Base-by-base conservation (phyloP, 2,329 filamentous ascomycete species). In the Fusarium papillatum region DNA sequence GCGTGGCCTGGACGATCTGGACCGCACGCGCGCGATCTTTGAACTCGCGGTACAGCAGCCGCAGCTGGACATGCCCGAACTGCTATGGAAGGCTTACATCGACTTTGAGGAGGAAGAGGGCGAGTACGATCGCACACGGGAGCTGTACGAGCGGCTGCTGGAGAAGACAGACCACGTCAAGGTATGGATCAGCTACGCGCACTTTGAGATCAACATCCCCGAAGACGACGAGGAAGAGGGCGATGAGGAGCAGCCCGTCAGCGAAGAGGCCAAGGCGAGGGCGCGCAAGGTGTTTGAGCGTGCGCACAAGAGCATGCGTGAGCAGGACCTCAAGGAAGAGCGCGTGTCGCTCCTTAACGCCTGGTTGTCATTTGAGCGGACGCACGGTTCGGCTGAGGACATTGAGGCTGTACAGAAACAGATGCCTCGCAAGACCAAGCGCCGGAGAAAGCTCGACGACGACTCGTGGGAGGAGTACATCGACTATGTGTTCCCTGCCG, bases 161-260 rank as follows among this genome's bases (percentile, higher is more conserved):
- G 89, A 95, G 80, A 98, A 97, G 91, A 98, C 97, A n/a, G 93
- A 97, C 81, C 97, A 99, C 82, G 95, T 98, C 88, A 99, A 98
- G 88, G 97, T 99, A 71, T 99, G 97, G 97, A 98, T 97, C 84
- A 96, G 95, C 83, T 99, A 96, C 85, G 97, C 97, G n/a, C 95
- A 97, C 83, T 98, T 99, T 81, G 97, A 99, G 85, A 95, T 98
- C 87, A 96, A 97, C 83, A 93, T 98, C 0, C 95, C 95, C 55
- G 95, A 98, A 69, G 90, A 91, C 64, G 91, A 91, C 48, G 92
- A 88, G 14, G 86, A 85, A 6, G 86, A 87, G 13, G 88, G 88
- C 5, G 91, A 90, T 24, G 91, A 93, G 71, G 92, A 93, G 87
- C 91, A 80, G 86, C 93, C 85, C 3, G 90, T 98, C 80, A 95